Evolutionary conservation across 352 stramenopile genomes (phyloP).

Genomic region (Phytophthora rubi): DNA sequence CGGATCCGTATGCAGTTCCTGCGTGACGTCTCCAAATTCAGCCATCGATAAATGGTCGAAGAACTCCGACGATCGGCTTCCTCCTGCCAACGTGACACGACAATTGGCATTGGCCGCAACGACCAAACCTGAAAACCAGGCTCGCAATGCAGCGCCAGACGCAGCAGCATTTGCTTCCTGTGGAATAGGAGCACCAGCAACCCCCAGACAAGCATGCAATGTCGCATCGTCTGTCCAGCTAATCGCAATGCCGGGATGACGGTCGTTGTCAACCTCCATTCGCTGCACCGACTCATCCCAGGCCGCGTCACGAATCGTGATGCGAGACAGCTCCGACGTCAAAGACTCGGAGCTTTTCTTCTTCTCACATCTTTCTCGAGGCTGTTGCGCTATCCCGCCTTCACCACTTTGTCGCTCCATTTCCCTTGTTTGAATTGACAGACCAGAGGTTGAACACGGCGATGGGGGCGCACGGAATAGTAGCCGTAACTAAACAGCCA

Average conservation of each 20-base stretch:
- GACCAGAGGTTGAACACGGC: too few relatives aligned
- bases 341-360: too few relatives aligned
- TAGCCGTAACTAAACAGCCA: too few relatives aligned
- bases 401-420: too few relatives aligned
- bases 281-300: too few relatives aligned
- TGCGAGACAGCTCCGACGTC: too few relatives aligned
- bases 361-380: too few relatives aligned
- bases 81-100: background rate
- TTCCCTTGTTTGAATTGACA: too few relatives aligned
- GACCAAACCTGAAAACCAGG: conserved; percentile 8
- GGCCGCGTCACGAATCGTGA: too few relatives aligned
- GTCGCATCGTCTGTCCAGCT: conserved; percentile 14
- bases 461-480: too few relatives aligned
- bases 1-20: background rate
- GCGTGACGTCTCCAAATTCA: background rate
- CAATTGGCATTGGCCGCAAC: conserved; percentile 18
- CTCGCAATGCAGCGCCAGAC: conserved; percentile 1
- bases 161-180: conserved; percentile 10
- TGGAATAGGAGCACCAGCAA: conserved; percentile 19
- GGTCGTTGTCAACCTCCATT: too few relatives aligned
- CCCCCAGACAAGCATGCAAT: conserved; percentile 23
- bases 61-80: background rate
- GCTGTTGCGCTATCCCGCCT: too few relatives aligned
- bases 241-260: conserved; percentile 14
- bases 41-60: background rate